Conservation (phyloP, 2,329 filamentous ascomycete species). For the Diaporthe vexans region DNA sequence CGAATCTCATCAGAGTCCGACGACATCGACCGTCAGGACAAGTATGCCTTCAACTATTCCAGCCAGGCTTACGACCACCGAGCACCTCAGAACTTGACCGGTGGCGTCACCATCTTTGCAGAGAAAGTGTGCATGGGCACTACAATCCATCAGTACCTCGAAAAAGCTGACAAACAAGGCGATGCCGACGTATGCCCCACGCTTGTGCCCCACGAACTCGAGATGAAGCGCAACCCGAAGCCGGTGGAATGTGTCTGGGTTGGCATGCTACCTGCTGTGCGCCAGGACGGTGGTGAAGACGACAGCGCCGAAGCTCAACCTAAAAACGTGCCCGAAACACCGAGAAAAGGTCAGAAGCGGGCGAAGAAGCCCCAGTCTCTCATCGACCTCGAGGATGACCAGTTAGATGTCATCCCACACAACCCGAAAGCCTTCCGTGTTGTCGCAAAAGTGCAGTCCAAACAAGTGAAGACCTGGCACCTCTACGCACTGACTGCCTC, state of each 20-base stretch:
- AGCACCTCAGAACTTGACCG: constrained; percentile 5
- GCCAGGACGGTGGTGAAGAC: background rate
- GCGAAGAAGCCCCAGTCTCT: background rate
- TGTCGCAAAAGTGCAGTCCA: constrained; percentile 31
- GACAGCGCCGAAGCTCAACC: background rate
- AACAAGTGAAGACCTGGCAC: constrained; percentile 6
- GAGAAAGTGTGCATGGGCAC: background rate
- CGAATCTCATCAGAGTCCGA: background rate
- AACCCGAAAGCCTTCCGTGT: constrained; percentile 39
- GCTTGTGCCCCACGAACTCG: background rate
- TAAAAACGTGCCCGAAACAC: background rate
- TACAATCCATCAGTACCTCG: background rate
- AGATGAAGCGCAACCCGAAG: background rate
- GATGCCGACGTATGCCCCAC: background rate
- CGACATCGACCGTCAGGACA: constrained; percentile 6
- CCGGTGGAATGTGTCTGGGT: constrained; percentile 33
- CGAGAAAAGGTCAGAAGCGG: background rate
- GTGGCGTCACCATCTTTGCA: background rate
- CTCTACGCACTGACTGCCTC: constrained; percentile 21
- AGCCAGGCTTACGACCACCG: constrained; percentile 25
- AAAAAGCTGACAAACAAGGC: background rate
- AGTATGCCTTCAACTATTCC: constrained; percentile 29
- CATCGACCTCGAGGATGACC: background rate
- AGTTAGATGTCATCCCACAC: constrained; percentile 42
- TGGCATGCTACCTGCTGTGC: constrained; percentile 25